These are phyloP conservation scores for Ceratocystis variospora DNA, from an alignment of 2,329 filamentous ascomycete genomes.

Conservation along the genomic window DNA sequence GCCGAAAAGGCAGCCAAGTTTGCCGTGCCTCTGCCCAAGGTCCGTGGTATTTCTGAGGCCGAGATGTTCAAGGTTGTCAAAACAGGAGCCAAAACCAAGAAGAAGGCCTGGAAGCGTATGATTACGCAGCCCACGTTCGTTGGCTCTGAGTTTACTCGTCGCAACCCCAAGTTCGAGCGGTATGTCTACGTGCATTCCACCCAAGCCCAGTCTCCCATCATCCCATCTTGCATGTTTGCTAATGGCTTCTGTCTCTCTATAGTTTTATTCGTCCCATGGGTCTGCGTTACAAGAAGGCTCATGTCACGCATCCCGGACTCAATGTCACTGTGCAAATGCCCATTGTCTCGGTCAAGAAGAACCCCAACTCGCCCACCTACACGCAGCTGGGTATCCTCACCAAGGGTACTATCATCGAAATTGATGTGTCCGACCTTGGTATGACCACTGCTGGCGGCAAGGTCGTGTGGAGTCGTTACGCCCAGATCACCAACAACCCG, in stretches of 20 bases:
- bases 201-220: not conserved
- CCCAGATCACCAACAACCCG: conserved; percentile 49
- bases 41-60: conserved; percentile 83
- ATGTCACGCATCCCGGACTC: conserved; percentile 59
- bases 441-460: conserved; percentile 84
- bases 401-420: conserved; percentile 68
- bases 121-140: conserved; percentile 56
- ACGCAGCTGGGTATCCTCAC: conserved; percentile 84
- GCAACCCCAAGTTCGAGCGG: conserved; percentile 65
- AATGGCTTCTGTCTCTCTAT: conserved; percentile 37
- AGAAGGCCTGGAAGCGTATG: conserved; percentile 68
- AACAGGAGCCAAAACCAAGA: conserved; percentile 85
- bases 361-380: conserved; percentile 75
- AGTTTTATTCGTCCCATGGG: conserved; percentile 39
- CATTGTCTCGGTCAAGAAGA: conserved; percentile 53
- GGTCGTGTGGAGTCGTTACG: conserved; percentile 82
- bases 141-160: conserved; percentile 73
- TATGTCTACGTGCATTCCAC: conserved; percentile 4
- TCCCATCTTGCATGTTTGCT: conserved; percentile 25
- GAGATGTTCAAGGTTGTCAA: conserved; percentile 97
- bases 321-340: conserved; percentile 79
- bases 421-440: conserved; percentile 85
- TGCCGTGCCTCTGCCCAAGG: conserved; percentile 81
- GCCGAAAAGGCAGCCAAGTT: conserved; percentile 90
- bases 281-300: conserved; percentile 38